These are phyloP conservation scores for Coemansia reversa DNA, from an alignment of 192 early-diverging fungal genomes.

Conservation along the genomic window DNA sequence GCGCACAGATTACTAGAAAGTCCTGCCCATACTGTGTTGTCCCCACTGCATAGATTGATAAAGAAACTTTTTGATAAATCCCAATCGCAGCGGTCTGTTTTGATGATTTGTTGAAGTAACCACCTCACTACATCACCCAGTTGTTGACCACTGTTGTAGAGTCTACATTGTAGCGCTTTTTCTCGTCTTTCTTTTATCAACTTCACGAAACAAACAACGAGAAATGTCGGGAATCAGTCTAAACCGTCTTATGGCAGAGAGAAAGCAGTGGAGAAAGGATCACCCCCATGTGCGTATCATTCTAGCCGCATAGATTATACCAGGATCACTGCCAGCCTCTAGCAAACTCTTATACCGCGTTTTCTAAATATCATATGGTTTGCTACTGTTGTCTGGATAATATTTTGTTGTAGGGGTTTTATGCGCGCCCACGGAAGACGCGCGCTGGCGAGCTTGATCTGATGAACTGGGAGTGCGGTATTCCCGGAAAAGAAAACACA, in stretches of 20 bases:
- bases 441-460: conserved; percentile 77
- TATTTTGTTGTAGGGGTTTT: conserved; percentile 71
- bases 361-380: not conserved
- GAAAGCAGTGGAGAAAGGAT: conserved; percentile 98
- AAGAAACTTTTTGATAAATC: too few species aligned
- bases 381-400: conserved; percentile 1
- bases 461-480: conserved; percentile 79
- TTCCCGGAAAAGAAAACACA: conserved; percentile 68
- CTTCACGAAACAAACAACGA: not conserved
- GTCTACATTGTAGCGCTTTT: too few species aligned
- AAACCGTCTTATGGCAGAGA: conserved; percentile 84
- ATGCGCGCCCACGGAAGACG: conserved; percentile 84
- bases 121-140: too few species aligned
- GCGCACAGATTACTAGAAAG: too few species aligned
- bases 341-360: not conserved
- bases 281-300: conserved; percentile 61
- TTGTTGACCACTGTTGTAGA: too few species aligned
- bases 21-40: too few species aligned
- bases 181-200: too few species aligned
- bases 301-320: not conserved
- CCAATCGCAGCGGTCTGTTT: too few species aligned
- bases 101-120: too few species aligned
- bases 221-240: conserved; percentile 70
- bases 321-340: not conserved
- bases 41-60: too few species aligned